Conservation (phyloP, 208 protist genomes). For the Acanthamoeba healyi region DNA sequence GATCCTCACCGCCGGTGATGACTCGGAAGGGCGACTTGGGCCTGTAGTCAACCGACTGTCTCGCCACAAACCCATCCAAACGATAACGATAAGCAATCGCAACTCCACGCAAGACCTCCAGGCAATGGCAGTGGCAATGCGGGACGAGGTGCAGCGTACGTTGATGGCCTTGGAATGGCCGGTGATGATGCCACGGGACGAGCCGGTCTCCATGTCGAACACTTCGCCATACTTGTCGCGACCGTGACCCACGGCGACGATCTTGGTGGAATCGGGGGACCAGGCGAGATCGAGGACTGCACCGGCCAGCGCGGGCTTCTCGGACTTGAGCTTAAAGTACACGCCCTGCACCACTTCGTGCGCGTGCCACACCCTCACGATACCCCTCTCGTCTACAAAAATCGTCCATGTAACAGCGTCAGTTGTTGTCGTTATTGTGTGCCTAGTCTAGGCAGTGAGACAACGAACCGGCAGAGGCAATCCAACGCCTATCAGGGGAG, state of each 20-base stretch:
- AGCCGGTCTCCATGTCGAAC: slow-evolving; percentile 85
- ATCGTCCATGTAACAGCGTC: too few relatives aligned
- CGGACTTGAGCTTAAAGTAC: slow-evolving; percentile 81
- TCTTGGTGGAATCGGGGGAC: slow-evolving; percentile 88
- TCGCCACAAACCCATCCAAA: too few relatives aligned
- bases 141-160: not conserved
- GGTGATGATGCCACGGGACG: slow-evolving; percentile 87
- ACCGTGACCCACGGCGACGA: slow-evolving; percentile 91
- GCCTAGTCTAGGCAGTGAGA: not conserved
- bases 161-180: slow-evolving; percentile 88
- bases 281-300: slow-evolving; percentile 89
- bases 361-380: slow-evolving; percentile 90
- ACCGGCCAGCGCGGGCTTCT: slow-evolving; percentile 78
- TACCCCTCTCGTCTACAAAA: slow-evolving; percentile 82
- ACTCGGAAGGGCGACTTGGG: slow-evolving; percentile 88
- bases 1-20: slow-evolving; percentile 89
- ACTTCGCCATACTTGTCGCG: slow-evolving; percentile 77
- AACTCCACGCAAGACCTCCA: too few relatives aligned
- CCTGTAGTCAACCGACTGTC: slow-evolving; percentile 83
- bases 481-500: slow-evolving; percentile 88
- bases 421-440: not conserved
- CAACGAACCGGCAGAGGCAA: slow-evolving; percentile 87
- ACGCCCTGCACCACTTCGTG: slow-evolving; percentile 79
- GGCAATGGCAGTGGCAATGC: too few relatives aligned
- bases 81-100: too few relatives aligned